phyloP scores from a whole-genome alignment of 1,139 yeast species.

The Debaryomyces udenii region DNA sequence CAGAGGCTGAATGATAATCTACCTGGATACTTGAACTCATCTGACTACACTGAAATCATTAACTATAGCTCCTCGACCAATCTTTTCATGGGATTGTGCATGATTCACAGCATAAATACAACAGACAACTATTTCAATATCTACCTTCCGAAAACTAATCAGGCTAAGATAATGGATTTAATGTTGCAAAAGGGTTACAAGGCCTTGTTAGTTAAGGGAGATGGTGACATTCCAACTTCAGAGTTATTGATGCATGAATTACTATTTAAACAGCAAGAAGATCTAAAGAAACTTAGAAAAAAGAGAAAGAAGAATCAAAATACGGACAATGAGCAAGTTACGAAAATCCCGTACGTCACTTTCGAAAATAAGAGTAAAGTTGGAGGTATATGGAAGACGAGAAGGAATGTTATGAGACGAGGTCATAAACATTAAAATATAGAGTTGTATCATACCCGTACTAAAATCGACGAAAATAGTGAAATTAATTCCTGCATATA shows the following conservation, averaged over 20 bases:
- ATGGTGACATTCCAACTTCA: slow-evolving; percentile 52
- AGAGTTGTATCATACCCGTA: no score
- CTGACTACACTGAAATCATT: slow-evolving; percentile 19
- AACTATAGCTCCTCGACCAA: slow-evolving; percentile 17
- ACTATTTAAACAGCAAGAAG: slow-evolving; percentile 18
- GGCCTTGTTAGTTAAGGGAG: slow-evolving; percentile 62
- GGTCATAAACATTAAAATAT: slow-evolving; percentile 22
- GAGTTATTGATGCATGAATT: slow-evolving; percentile 35
- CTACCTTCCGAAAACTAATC: slow-evolving; percentile 52
- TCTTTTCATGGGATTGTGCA: slow-evolving; percentile 44
- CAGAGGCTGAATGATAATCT: slow-evolving; percentile 1
- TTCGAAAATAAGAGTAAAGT: slow-evolving; percentile 48
- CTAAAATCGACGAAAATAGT: no score
- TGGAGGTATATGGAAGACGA: slow-evolving; percentile 63
- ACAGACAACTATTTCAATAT: slow-evolving; percentile 48
- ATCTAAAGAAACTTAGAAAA: slow-evolving; percentile 16
- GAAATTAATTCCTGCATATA: slow-evolving; percentile 5
- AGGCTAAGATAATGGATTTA: slow-evolving; percentile 15
- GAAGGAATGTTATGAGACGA: slow-evolving; percentile 65
- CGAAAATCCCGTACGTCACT: slow-evolving; percentile 54
- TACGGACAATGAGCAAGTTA: slow-evolving; percentile 12
- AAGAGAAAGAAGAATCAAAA: slow-evolving; percentile 17
- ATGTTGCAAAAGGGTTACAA: slow-evolving; percentile 27
- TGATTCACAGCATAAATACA: slow-evolving; percentile 66
- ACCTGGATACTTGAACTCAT: slow-evolving; percentile 25